Evolutionary conservation across 2,329 filamentous ascomycete genomes (phyloP).

Genomic region (Penicillium crustosum): DNA sequence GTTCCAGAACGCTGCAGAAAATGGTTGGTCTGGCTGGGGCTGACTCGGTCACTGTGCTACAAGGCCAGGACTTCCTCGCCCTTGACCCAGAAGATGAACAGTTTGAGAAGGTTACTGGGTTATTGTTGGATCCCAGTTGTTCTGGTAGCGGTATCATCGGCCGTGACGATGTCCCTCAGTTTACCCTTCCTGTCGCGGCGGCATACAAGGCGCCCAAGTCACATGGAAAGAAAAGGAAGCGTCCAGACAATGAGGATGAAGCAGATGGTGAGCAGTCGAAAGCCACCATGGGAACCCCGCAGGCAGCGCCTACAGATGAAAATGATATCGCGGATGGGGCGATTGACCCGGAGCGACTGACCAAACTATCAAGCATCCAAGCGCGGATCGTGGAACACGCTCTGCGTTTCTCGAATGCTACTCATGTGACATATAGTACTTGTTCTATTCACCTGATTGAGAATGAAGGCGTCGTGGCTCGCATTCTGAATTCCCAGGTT

Average conservation of each 20-base stretch:
- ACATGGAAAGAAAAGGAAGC: slow-evolving; percentile 47
- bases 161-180: slow-evolving; percentile 71
- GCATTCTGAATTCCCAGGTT: slow-evolving; percentile 66
- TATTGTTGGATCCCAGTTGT: slow-evolving; percentile 91
- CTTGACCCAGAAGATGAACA: slow-evolving; percentile 63
- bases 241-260: slow-evolving; percentile 24
- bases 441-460: slow-evolving; percentile 86
- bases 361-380: slow-evolving; percentile 77
- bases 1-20: slow-evolving; percentile 74
- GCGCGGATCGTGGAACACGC: slow-evolving; percentile 79
- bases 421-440: slow-evolving; percentile 84
- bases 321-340: slow-evolving; percentile 41
- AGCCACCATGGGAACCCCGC: slow-evolving; percentile 2
- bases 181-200: slow-evolving; percentile 58
- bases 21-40: slow-evolving; percentile 82
- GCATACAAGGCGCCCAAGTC: slow-evolving; percentile 16
- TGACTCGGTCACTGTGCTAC: slow-evolving; percentile 64
- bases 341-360: slow-evolving; percentile 64
- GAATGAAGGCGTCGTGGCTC: slow-evolving; percentile 80
- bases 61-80: slow-evolving; percentile 78
- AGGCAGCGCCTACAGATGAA: slow-evolving; percentile 34
- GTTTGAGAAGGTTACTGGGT: slow-evolving; percentile 70
- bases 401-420: slow-evolving; percentile 73
- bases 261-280: slow-evolving; percentile 10
- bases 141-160: slow-evolving; percentile 94